Percentiles rank a stretch among this genome's conserved stretches.
Conservation (phyloP, 2,329 filamentous ascomycete genomes). For the Ascochyta koolunga region DNA sequence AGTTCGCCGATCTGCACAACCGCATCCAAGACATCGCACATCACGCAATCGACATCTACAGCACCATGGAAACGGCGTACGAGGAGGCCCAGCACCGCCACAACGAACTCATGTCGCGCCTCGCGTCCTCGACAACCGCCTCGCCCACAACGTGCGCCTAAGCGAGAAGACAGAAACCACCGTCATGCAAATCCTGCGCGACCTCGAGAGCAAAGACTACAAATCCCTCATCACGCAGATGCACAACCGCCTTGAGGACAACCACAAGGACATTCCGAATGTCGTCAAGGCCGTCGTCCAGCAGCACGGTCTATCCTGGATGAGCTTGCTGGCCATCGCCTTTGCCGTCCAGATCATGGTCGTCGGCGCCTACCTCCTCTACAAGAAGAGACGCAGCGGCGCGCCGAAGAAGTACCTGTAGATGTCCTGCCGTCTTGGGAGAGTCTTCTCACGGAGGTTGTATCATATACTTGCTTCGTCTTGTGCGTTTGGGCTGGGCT, state of each 20-base stretch:
- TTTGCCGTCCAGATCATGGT: constrained; percentile 77
- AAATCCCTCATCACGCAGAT: constrained; percentile 59
- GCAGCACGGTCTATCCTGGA: constrained; percentile 62
- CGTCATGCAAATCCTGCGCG: constrained; percentile 58
- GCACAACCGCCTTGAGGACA: constrained; percentile 59
- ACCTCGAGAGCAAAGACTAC: constrained; percentile 64
- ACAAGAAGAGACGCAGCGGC: constrained; percentile 77
- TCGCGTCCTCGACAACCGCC: constrained; percentile 41
- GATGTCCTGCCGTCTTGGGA: background rate
- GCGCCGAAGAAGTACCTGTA: constrained; percentile 92
- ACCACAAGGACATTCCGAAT: constrained; percentile 60
- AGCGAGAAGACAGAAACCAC: constrained; percentile 61
- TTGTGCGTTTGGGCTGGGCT: too few relatives aligned
- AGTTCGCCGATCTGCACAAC: constrained; percentile 86
- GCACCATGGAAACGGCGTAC: constrained; percentile 59
- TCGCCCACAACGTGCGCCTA: constrained; percentile 51
- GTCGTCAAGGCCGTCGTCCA: constrained; percentile 54
- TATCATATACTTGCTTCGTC: background rate
- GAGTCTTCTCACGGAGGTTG: background rate
- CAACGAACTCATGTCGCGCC: constrained; percentile 55
- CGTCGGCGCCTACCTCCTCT: constrained; percentile 71
- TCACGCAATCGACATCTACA: constrained; percentile 68
- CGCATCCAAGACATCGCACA: constrained; percentile 77
- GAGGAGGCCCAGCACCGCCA: constrained; percentile 63
- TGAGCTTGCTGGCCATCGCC: constrained; percentile 71